Conservation (phyloP, 495 filamentous ascomycete genomes). For the Bombardia bombarda region DNA sequence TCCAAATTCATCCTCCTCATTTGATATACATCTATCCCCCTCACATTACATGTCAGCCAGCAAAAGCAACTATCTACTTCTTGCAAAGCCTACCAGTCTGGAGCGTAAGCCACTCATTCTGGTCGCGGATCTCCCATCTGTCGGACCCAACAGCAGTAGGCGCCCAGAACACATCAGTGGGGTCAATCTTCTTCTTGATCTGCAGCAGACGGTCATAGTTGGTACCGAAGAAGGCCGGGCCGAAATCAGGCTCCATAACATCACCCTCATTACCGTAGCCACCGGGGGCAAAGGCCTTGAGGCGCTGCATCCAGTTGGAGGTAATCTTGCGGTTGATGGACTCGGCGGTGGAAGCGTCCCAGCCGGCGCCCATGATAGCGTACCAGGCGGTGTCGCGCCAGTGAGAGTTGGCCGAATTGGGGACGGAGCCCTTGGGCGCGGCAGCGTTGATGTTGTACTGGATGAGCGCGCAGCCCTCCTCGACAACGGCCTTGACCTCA, state of each 20-base stretch:
- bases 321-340: constrained; percentile 40
- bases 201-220: constrained; percentile 35
- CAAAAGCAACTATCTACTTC: too few species aligned
- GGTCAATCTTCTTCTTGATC: constrained; percentile 47
- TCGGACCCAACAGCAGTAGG: constrained; percentile 48
- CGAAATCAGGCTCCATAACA: constrained; percentile 55
- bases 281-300: constrained; percentile 33
- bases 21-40: too few species aligned
- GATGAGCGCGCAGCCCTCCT: constrained; percentile 34
- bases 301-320: constrained; percentile 37
- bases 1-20: too few species aligned
- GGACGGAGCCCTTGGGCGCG: constrained; percentile 28
- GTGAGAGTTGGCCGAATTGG: constrained; percentile 37
- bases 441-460: constrained; percentile 43
- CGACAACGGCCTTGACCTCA: constrained; percentile 36
- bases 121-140: constrained; percentile 22
- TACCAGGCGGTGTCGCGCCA: constrained; percentile 41
- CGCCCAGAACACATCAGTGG: constrained; percentile 47
- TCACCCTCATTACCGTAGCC: constrained; percentile 46
- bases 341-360: constrained; percentile 28
- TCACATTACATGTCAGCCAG: too few species aligned
- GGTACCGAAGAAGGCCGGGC: constrained; percentile 51
- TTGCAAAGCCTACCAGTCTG: constrained; percentile 19
- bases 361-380: constrained; percentile 35
- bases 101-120: constrained; percentile 12